Percentiles rank a stretch among this genome's conserved stretches.
phyloP scores from a whole-genome alignment of 73 alveolate genomes.

The Paramecium sexaurelia region DNA sequence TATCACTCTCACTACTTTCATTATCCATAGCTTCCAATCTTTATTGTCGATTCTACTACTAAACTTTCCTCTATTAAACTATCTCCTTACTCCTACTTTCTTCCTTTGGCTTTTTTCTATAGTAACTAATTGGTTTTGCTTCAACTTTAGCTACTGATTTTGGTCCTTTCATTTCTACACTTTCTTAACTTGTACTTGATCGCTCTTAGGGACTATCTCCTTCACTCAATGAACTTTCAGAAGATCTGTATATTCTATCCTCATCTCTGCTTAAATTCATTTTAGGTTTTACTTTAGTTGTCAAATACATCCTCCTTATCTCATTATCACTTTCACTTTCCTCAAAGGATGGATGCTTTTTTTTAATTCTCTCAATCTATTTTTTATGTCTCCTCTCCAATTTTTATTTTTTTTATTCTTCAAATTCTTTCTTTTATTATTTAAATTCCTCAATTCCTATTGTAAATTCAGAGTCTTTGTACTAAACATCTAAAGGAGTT shows the following conservation, averaged over 20 bases:
- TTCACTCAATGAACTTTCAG: slow-evolving; percentile 56
- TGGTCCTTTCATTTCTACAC: not conserved
- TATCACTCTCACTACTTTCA: not conserved
- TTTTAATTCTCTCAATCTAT: slow-evolving; percentile 39
- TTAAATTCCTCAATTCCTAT: slow-evolving; percentile 63
- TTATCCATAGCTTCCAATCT: not conserved
- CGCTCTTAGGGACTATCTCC: slow-evolving; percentile 29
- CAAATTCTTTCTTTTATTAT: slow-evolving; percentile 56
- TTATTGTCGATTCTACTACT: not conserved
- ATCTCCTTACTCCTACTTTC: not conserved
- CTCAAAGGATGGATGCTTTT: slow-evolving; percentile 8
- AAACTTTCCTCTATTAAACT: not conserved
- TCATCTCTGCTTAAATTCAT: slow-evolving; percentile 57
- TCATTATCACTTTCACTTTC: slow-evolving; percentile 66
- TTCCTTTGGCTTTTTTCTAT: not conserved
- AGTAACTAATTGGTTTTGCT: not conserved
- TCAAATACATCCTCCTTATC: slow-evolving; percentile 7
- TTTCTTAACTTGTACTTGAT: slow-evolving; percentile 46
- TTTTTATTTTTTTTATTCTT: slow-evolving; percentile 6
- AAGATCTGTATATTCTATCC: slow-evolving; percentile 32
- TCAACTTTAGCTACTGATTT: not conserved
- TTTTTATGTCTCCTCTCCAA: slow-evolving; percentile 37
- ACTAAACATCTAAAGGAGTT: slow-evolving; percentile 61
- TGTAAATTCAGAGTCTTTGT: slow-evolving; percentile 63
- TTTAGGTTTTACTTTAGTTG: slow-evolving; percentile 60